Base-by-base conservation (phyloP, 768 basidiomycete genomes). In the Chalciporus sphaerocephalus region DNA sequence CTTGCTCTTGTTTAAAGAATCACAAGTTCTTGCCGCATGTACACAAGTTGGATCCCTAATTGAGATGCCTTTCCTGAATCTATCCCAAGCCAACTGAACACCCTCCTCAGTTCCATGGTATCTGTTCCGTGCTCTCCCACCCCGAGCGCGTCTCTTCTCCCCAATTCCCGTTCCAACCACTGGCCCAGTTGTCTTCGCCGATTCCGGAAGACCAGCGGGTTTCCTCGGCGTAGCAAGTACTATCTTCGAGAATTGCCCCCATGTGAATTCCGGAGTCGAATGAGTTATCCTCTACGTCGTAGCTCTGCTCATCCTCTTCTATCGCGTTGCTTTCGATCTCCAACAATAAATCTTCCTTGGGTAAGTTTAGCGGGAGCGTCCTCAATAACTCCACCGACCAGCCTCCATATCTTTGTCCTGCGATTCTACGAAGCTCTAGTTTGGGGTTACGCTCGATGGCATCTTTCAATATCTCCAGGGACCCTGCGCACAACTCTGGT, bases 401-500 rank as follows among this genome's bases (percentile, higher is more conserved):
- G 35, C 61, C 60, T 24, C 24, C 49, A 23, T 54, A 45, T 9
- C 17, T 57, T 41, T 51, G 51, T 35, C 43, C 41, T 7, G 57
- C 45, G 46, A 51, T 49, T 39, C 36, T 60, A 42, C 37, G 50
- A 20, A 67, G 24, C 15, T 52, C 44, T 34, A 74, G 51, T 17
- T 42, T 52, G 4, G 51, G 32, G 24, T 65, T 53, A 42, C 46
- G 47, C 44, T 63, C 63, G 4, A 48, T 50, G 50, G 38, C 53
- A 20, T 57, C 38, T 35, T 66, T 47, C 54, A 70, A 48, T 18
- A 56, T 41, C 13, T 65, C 58, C 9, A 67, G 47, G 12, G 60
- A 60, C 15, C 70, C 69, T 23, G 70, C 70, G 34, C 69, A 70
- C 16, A 64, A 42, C 33, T 59, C 20, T 4, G 60, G 49, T n/a